A percentile compares a stretch with the other conserved stretches of the same genome.
Evolutionary conservation across 2,329 filamentous ascomycete species (phyloP).

Genomic region (Aspergillus pseudonomiae): DNA sequence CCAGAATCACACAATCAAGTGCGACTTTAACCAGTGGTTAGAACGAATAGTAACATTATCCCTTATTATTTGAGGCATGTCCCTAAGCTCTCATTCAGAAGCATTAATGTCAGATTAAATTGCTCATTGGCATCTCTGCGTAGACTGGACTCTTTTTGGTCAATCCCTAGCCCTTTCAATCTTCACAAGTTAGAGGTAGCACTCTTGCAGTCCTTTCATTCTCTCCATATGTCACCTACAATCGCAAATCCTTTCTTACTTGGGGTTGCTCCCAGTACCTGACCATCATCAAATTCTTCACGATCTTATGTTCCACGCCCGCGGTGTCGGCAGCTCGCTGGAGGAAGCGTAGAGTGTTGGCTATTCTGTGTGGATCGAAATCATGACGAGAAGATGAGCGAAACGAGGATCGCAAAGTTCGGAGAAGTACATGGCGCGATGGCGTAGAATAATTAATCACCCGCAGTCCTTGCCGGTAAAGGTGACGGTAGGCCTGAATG

Average conservation of each 20-base stretch:
- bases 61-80: conserved; percentile 41
- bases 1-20: background rate
- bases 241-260: conserved; percentile 32
- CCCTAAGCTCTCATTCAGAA: conserved; percentile 52
- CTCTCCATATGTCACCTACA: conserved; percentile 29
- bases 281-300: conserved; percentile 49
- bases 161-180: conserved; percentile 32
- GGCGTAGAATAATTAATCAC: conserved; percentile 62
- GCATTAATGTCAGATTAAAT: conserved; percentile 48
- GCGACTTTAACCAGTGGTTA: too few species aligned
- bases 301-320: conserved; percentile 51
- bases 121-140: conserved; percentile 42
- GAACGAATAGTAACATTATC: background rate
- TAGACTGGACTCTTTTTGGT: conserved; percentile 30
- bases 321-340: conserved; percentile 41
- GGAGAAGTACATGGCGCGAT: conserved; percentile 56
- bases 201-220: background rate
- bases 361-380: conserved; percentile 44
- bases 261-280: conserved; percentile 47
- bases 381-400: conserved; percentile 38
- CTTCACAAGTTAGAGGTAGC: conserved; percentile 30
- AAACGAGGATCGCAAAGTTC: conserved; percentile 48
- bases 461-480: conserved; percentile 57
- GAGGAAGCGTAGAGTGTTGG: conserved; percentile 52
- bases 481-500: conserved; percentile 58